Evolutionary conservation across 2,329 filamentous ascomycete species (phyloP).

Genomic region (Claviceps spartinae): DNA sequence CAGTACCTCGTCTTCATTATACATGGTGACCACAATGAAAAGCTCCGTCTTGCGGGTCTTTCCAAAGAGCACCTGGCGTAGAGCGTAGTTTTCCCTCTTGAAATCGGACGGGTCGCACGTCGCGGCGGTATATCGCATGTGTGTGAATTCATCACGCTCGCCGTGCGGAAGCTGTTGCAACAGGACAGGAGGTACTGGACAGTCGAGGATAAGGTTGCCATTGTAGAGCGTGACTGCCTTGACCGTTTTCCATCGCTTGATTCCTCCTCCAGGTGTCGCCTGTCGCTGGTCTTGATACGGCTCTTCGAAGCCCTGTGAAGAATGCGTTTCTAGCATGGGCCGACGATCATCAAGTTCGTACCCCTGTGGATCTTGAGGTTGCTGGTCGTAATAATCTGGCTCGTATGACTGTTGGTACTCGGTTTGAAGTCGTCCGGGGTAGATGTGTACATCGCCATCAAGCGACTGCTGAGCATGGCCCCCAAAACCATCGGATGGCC

Average conservation of each 20-base stretch:
- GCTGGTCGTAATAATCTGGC: conserved; percentile 40
- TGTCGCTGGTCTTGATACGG: conserved; percentile 20
- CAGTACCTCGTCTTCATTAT: conserved; percentile 94
- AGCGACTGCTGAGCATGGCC: conserved; percentile 33
- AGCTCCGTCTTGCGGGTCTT: conserved; percentile 88
- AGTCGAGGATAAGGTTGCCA: conserved; percentile 93
- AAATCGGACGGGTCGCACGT: conserved; percentile 89
- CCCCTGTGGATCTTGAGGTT: conserved; percentile 30
- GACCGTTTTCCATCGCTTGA: conserved; percentile 94
- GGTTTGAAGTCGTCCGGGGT: conserved; percentile 58
- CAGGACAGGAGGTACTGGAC: conserved; percentile 79
- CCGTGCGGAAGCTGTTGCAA: conserved; percentile 81
- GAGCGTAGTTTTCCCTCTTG: conserved; percentile 75
- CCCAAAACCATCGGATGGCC: conserved; percentile 8
- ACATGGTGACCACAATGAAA: conserved; percentile 97
- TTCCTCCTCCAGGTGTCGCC: conserved; percentile 26
- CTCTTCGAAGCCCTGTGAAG: conserved; percentile 29
- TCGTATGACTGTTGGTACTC: conserved; percentile 23
- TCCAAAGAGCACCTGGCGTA: conserved; percentile 82
- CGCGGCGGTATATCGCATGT: conserved; percentile 87
- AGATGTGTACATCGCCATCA: conserved; percentile 7
- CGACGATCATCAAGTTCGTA: conserved; percentile 59
- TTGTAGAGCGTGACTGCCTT: conserved; percentile 97
- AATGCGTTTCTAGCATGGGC: conserved; percentile 61
- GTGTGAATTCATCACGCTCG: conserved; percentile 81